Conservation (phyloP, 2,329 filamentous ascomycete genomes). For the Dothistroma pini region DNA sequence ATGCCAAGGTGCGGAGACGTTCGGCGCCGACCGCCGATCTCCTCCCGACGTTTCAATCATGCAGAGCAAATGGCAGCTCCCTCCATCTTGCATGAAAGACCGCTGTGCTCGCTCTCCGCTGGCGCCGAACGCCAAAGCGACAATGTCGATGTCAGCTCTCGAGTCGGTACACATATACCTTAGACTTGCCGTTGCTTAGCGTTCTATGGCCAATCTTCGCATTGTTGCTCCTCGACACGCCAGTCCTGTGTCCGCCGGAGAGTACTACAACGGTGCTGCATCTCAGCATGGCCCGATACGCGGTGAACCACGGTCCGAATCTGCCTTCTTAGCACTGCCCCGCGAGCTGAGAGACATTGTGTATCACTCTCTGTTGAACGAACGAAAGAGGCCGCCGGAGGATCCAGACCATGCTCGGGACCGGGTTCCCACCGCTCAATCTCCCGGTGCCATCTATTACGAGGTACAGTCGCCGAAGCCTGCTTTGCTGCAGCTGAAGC, state of each 20-base stretch:
- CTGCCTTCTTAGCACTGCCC: conserved; percentile 11
- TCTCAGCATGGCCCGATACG: not conserved
- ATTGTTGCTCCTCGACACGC: not conserved
- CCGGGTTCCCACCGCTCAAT: not conserved
- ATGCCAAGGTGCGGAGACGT: not conserved
- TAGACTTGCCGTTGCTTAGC: not conserved
- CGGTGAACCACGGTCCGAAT: not conserved
- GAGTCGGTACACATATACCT: not conserved
- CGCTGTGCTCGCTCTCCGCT: not conserved
- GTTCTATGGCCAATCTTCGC: not conserved
- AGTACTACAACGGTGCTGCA: not conserved
- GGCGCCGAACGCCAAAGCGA: not conserved
- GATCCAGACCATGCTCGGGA: conserved; percentile 9
- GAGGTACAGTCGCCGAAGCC: conserved; percentile 14
- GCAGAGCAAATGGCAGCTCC: not conserved
- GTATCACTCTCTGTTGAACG: conserved; percentile 10
- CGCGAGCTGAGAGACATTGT: conserved; percentile 13
- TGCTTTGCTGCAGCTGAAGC: conserved; percentile 17
- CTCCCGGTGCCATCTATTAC: conserved; percentile 11
- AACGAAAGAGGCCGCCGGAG: conserved; percentile 8
- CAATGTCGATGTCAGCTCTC: not conserved
- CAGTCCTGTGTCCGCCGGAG: too few relatives aligned
- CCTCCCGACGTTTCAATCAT: not conserved
- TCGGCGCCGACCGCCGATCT: not conserved
- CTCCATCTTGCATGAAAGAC: not conserved